Conservation (phyloP, 176 grass and related monocot species). For the Musa schizocarpa region DNA sequence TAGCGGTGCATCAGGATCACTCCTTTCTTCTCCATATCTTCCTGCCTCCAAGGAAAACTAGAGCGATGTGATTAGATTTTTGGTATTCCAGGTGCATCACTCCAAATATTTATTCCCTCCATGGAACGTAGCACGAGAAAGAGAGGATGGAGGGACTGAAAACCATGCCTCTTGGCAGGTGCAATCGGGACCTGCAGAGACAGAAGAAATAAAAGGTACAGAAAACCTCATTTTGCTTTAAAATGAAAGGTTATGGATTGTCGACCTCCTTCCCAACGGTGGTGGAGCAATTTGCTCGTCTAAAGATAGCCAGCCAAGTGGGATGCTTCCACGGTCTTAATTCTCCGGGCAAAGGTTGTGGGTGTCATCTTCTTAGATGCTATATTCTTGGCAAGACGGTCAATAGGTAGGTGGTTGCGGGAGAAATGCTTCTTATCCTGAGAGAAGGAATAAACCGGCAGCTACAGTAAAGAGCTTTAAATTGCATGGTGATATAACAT, state of each 20-base stretch:
- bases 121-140: too few relatives aligned
- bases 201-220: too few relatives aligned
- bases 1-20: conserved; percentile 84
- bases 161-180: too few relatives aligned
- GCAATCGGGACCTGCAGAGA: too few relatives aligned
- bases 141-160: too few relatives aligned
- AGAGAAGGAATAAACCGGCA: too few relatives aligned
- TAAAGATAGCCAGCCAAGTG: background rate
- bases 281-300: background rate
- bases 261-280: background rate
- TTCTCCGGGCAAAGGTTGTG: background rate
- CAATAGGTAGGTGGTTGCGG: too few relatives aligned
- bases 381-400: too few relatives aligned
- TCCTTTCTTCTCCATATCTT: conserved; percentile 66
- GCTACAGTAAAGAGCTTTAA: too few relatives aligned
- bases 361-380: background rate
- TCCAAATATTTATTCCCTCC: background rate
- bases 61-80: background rate
- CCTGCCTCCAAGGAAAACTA: background rate
- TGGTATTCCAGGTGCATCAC: background rate
- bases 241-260: background rate
- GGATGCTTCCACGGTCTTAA: background rate
- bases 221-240: too few relatives aligned
- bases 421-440: too few relatives aligned
- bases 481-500: too few relatives aligned